Evolutionary conservation across 2,329 filamentous ascomycete species (phyloP), one percentile per base, ranked within the genome.

Genomic region (Didymosphaeria variabile): DNA sequence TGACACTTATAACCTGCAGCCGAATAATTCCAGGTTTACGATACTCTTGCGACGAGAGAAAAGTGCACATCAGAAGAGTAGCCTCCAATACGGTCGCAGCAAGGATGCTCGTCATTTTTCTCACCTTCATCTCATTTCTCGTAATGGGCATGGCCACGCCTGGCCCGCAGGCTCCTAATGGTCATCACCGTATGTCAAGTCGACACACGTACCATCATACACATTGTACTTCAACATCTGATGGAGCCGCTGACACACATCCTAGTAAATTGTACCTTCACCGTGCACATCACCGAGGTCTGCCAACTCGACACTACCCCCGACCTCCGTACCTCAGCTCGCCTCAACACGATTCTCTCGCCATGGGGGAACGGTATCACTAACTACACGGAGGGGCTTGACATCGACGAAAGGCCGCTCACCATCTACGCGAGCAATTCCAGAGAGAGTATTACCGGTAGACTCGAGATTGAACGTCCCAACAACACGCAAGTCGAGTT

Each of bases 401-500:
- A 47, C 42, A 36, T 55, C 19, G 42, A 55, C 36, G 15, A 19
- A 12, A 31, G 31, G 7, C 40, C 53, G 4, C 42, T 55, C n/a
- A 12, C 17, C 29, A 38, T 55, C 40, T 23, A 34, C n/a, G 31
- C 31, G 31, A 36, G 21, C 29, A n/a, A 8, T 2, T 19, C 53
- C 10, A 29, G 36, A 31, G 53, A 55, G 21, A 17, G 21, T n/a
- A 46, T 55, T 12, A 19, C 31, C 2, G 53, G 53, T 5, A 34
- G n/a, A n/a, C 53, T 55, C 26, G 38, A 46, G 2, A 38, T 55
- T 15, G 53, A n/a, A 29, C 53, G 53, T n/a, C 40, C 53, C 2
- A 46, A 46, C 31, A 55, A 55, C 26, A 31, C 29, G 5, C 31
- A 55, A n/a, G 53, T 55, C 42, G 13, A 55, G 19, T 55, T 55